Evolutionary conservation across 805 yeast genomes (phyloP), one percentile per base, ranked within the genome.

Genomic region (Starmerella floris): DNA sequence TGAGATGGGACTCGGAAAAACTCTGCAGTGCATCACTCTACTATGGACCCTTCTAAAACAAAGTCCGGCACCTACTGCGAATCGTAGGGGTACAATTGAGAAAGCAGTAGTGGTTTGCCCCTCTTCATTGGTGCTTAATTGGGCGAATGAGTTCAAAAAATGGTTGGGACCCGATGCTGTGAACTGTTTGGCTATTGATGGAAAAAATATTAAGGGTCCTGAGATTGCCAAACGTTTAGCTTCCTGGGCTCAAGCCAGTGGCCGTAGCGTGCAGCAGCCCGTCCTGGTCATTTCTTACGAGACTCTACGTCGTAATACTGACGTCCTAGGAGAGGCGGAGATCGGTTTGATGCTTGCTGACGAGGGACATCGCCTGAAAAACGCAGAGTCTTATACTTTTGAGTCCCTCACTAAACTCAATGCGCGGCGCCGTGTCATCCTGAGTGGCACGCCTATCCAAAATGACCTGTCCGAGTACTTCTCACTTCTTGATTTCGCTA

Each of bases 381-480:
- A 88, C 58, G 94, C 94, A 16, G 97, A 88, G 30, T 84, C 95
- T 1, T 70, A 79, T 41, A 91, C 98, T 0, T 88, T 85, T 53
- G 83, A 83, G 0, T 83, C 96, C 0, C 68, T 88, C 32, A 77
- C 83, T 54, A 72, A 84, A n/a, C 69, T 91, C 42, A 75, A 79
- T 40, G 88, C 94, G 57, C 76, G 79, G 39, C 69, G 98, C 55
- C 70, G 98, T 44, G 96, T 88, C 6, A 88, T 88, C 50, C 64
- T 88, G 20, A 83, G 95, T 1, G 98, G 98, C 30, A 88, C 98
- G 0, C 98, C 98, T 0, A 87, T 88, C 50, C 98, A 88, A 60
- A 88, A 88, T 55, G 97, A 88, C 64, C 66, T 88, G 28, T 79
- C 94, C 0, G 98, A 88, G 62, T 88, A 88, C 62, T 91, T 85